Evolutionary conservation across 2,329 filamentous ascomycete species (phyloP).

Genomic region (Diplodia intermedia): DNA sequence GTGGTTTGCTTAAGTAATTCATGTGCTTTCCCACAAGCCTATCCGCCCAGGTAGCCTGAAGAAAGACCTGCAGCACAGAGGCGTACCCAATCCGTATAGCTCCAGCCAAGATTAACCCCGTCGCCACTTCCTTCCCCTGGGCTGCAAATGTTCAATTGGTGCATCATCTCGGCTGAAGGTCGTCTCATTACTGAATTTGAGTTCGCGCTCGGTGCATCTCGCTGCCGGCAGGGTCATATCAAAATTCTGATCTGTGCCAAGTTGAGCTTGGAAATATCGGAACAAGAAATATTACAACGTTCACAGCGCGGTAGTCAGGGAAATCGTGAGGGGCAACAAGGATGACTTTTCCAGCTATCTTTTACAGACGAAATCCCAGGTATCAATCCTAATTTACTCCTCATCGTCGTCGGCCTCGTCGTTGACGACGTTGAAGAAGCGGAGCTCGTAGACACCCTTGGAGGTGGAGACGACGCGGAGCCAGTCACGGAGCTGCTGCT

Average conservation of each 20-base stretch:
- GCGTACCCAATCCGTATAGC: too few species aligned
- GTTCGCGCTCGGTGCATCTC: too few species aligned
- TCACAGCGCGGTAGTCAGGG: neutral
- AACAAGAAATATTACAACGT: neutral
- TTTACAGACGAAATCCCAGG: neutral
- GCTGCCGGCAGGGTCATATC: neutral
- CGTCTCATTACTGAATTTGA: neutral
- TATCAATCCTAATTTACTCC: conserved; percentile 70
- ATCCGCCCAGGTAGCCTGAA: too few species aligned
- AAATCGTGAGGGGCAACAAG: neutral
- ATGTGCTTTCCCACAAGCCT: neutral
- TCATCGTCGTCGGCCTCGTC: conserved; percentile 98
- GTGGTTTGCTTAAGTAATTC: neutral
- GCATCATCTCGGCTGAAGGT: neutral
- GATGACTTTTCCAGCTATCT: conserved; percentile 28
- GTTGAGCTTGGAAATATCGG: neutral
- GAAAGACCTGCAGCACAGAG: neutral
- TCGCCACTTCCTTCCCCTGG: neutral
- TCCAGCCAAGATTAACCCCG: neutral
- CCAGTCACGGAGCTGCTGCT: conserved; percentile 99
- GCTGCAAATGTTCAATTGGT: neutral
- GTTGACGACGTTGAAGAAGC: conserved; percentile 99
- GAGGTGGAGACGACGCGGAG: conserved; percentile 97
- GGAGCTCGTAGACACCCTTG: conserved; percentile 98
- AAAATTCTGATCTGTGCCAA: neutral